Conservation (phyloP, 139 green algal species). For the Dunaliella primolecta region DNA sequence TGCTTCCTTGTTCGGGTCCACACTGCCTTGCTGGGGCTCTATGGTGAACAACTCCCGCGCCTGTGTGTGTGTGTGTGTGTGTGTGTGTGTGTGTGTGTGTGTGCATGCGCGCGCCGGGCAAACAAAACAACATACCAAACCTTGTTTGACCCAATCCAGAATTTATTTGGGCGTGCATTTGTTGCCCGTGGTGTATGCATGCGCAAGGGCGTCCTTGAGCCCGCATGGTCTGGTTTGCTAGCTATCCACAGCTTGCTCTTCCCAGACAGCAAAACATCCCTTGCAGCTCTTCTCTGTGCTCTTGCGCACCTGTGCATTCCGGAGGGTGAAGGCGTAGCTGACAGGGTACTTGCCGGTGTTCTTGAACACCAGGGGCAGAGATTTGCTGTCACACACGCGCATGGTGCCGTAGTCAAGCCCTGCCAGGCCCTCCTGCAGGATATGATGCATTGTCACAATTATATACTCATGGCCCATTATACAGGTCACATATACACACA, state of each 20-base stretch:
- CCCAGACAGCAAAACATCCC: no score
- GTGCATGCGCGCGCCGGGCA: no score
- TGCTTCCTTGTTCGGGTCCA: slow-evolving; percentile 57
- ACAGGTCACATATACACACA: slow-evolving; percentile 51
- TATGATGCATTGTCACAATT: no score
- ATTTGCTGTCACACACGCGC: slow-evolving; percentile 47
- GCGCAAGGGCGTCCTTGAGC: no score
- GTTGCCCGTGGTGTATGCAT: no score
- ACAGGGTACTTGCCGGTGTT: slow-evolving; percentile 79
- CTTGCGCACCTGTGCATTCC: slow-evolving; percentile 7
- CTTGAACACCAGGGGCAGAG: slow-evolving; percentile 45
- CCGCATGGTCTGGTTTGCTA: no score
- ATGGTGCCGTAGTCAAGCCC: slow-evolving; percentile 63
- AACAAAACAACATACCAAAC: no score
- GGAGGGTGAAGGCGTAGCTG: slow-evolving; percentile 51
- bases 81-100: no score
- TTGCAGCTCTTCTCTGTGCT: slow-evolving; percentile 7
- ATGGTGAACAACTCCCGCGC: slow-evolving; percentile 55
- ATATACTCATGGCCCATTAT: slow-evolving; percentile 43
- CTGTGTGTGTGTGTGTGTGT: no score
- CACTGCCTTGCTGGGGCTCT: slow-evolving; percentile 41
- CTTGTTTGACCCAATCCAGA: no score
- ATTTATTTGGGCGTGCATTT: no score
- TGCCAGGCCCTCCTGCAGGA: slow-evolving; percentile 27
- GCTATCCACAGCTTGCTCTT: no score